Evolutionary conservation across 345 rosid species (phyloP).

Genomic region (Populus euphratica): DNA sequence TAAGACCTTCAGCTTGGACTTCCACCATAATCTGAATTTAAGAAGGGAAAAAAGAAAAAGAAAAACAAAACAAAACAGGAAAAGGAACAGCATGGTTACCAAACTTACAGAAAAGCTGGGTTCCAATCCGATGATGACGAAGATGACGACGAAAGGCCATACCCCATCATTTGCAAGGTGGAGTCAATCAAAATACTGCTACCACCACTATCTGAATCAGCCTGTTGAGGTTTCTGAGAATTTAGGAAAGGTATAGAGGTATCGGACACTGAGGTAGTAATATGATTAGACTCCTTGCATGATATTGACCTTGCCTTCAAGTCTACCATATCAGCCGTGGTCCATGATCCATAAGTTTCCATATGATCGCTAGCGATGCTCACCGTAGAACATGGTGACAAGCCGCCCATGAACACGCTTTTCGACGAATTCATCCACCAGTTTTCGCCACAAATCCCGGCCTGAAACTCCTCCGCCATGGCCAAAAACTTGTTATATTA

Average conservation of each 20-base stretch:
- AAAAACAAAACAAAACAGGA: not conserved
- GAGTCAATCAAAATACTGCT: slow-evolving; percentile 43
- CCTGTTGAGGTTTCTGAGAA: slow-evolving; percentile 18
- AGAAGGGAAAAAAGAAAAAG: too few relatives aligned
- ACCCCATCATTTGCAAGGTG: slow-evolving; percentile 41
- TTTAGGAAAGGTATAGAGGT: slow-evolving; percentile 22
- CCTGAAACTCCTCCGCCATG: slow-evolving; percentile 76
- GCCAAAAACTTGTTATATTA: not conserved
- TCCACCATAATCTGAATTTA: not conserved
- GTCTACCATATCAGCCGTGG: slow-evolving; percentile 24
- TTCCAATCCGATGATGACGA: slow-evolving; percentile 39
- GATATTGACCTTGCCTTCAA: slow-evolving; percentile 27
- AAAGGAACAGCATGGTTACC: not conserved
- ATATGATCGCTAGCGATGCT: slow-evolving; percentile 14
- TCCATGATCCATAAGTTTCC: slow-evolving; percentile 29
- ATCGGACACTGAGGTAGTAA: slow-evolving; percentile 12
- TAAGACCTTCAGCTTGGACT: slow-evolving; percentile 5
- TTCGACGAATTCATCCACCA: slow-evolving; percentile 57
- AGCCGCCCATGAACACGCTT: slow-evolving; percentile 33
- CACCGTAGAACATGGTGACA: slow-evolving; percentile 38
- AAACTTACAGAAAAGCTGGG: slow-evolving; percentile 51
- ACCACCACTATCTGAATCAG: slow-evolving; percentile 34
- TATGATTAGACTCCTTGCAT: slow-evolving; percentile 22
- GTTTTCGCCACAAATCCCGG: slow-evolving; percentile 51
- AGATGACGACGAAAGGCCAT: slow-evolving; percentile 32